Evolutionary conservation across 495 filamentous ascomycete genomes (phyloP).

Genomic region (Ascobolus immersus): DNA sequence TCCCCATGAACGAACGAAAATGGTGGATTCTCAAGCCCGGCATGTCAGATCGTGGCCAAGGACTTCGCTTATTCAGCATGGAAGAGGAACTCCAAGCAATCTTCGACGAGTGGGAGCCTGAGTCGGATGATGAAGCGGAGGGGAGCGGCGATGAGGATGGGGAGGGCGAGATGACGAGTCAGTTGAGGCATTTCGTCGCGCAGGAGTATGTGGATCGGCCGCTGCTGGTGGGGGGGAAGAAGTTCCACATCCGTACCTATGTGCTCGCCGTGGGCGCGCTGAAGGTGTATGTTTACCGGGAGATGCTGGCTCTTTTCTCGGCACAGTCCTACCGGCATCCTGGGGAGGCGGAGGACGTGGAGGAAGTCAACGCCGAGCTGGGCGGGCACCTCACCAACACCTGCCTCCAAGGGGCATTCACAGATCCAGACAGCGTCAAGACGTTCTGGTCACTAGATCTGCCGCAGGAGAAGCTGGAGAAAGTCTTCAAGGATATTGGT

Average conservation of each 20-base stretch:
- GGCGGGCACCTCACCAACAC: constrained; percentile 75
- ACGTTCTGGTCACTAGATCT: constrained; percentile 54
- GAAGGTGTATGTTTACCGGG: constrained; percentile 60
- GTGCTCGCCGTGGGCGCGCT: constrained; percentile 55
- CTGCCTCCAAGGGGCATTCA: constrained; percentile 47
- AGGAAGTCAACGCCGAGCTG: constrained; percentile 21
- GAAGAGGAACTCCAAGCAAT: constrained; percentile 56
- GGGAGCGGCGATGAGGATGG: constrained; percentile 10
- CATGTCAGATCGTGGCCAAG: constrained; percentile 90
- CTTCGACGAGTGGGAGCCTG: constrained; percentile 64
- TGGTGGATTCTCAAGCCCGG: constrained; percentile 98
- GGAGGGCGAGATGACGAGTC: constrained; percentile 33
- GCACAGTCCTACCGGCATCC: constrained; percentile 34
- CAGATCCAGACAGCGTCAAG: constrained; percentile 35
- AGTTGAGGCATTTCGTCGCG: constrained; percentile 83
- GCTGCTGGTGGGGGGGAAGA: constrained; percentile 48
- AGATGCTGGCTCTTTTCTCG: constrained; percentile 84
- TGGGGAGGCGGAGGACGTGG: constrained; percentile 22
- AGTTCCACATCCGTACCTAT: constrained; percentile 90
- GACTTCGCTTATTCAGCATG: constrained; percentile 65
- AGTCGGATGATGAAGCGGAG: constrained; percentile 37
- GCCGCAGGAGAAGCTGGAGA: constrained; percentile 17
- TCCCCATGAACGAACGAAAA: constrained; percentile 29
- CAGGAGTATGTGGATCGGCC: constrained; percentile 91
- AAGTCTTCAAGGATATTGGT: constrained; percentile 48